A percentile compares a stretch with the other conserved stretches of the same genome.
Evolutionary conservation across 2,329 filamentous ascomycete genomes (phyloP).

Genomic region (Leptographium lundbergii): DNA sequence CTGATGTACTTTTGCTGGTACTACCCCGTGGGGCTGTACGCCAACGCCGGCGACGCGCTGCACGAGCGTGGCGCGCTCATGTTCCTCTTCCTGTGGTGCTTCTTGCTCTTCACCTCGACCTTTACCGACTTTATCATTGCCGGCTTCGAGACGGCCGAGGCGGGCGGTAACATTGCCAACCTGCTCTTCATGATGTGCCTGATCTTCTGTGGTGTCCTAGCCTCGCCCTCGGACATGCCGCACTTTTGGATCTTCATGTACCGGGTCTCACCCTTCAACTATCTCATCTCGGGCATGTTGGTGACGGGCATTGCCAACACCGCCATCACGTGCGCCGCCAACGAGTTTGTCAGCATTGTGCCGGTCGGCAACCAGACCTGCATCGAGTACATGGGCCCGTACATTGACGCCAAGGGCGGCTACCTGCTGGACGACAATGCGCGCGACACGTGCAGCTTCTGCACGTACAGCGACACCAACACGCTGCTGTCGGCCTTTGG

Average conservation of each 20-base stretch:
- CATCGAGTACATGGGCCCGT: constrained; percentile 40
- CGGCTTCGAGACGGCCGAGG: constrained; percentile 55
- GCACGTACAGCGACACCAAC: constrained; percentile 39
- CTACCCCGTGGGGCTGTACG: constrained; percentile 69
- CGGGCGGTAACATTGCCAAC: constrained; percentile 50
- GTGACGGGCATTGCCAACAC: constrained; percentile 57
- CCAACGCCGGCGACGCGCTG: constrained; percentile 52
- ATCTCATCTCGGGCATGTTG: constrained; percentile 62
- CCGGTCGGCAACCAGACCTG: constrained; percentile 49
- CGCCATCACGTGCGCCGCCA: constrained; percentile 49
- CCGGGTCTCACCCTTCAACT: constrained; percentile 69
- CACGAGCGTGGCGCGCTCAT: constrained; percentile 62
- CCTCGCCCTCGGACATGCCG: constrained; percentile 43
- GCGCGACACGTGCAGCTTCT: constrained; percentile 42
- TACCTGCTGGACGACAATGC: constrained; percentile 36
- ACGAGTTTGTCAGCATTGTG: constrained; percentile 57
- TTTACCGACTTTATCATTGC: constrained; percentile 66
- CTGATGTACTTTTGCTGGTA: constrained; percentile 62
- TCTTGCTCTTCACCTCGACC: constrained; percentile 59
- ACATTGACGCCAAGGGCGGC: constrained; percentile 36
- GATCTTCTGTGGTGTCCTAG: constrained; percentile 51
- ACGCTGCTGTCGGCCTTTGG: constrained; percentile 33
- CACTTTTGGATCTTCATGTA: constrained; percentile 79
- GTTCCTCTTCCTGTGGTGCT: constrained; percentile 69
- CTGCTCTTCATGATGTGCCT: constrained; percentile 45